Evolutionary conservation across 177 flowering plant genomes (phyloP), one percentile per base, ranked within the genome.

Genomic region (Vitis hybrid): DNA sequence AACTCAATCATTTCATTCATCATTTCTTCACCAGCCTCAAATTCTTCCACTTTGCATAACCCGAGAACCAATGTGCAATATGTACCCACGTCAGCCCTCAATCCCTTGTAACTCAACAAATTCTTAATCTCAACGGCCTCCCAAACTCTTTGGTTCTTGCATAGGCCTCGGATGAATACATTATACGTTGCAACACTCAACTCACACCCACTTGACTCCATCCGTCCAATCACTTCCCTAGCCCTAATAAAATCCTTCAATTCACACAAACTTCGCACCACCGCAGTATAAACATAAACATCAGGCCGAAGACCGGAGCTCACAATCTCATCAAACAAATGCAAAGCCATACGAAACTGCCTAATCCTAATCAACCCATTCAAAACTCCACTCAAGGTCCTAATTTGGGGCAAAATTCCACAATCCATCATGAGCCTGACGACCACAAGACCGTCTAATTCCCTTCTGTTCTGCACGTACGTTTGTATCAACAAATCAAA

Each of bases 81-180:
- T 0, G 97, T 95, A 27, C 91, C 83, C 12, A 78, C 82, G 80
- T 91, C 97, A 3, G 91, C 81, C 74, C 72, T 75, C 83, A 90
- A 68, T 48, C 91, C 91, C 71, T 79, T 89, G 1, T 4, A 10
- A 27, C 69, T 32, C 65, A 90, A 72, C 21, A 4, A 64, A 62
- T 82, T 85, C 87, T 90, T 93, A 24, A 89, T 70, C 71, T 87
- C 86, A 24, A 91, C 40, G n/a, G 94, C 99, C 78, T 91, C 92
- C 67, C 51, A 62, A 56, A 71, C 86, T 70, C 85, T 80, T 58
- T 67, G 70, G 67, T 67, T 69, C 81, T 82, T 92, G 73, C 97
- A 94, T 17, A 94, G 83, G 13, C 94, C 92, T 65, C 85, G 85
- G 65, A 94, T 90, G 80, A 92, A 74, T 63, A 84, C 86, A 84